Conservation (phyloP, 805 yeast species). For the Zygosaccharomyces bisporus region DNA sequence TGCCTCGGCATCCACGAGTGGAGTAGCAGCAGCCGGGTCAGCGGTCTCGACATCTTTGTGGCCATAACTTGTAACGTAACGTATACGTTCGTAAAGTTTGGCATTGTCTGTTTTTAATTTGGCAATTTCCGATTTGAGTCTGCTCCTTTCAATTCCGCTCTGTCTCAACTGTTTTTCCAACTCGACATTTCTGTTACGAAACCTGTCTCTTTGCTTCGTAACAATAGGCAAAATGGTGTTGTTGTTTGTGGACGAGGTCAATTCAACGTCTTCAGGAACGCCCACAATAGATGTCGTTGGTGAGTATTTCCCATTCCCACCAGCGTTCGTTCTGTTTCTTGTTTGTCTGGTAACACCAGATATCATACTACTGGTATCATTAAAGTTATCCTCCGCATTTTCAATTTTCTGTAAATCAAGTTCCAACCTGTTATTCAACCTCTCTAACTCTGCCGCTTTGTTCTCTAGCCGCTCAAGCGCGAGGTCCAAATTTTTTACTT, state of each 20-base stretch:
- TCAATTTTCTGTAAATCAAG: slow-evolving; percentile 63
- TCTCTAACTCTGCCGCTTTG: slow-evolving; percentile 43
- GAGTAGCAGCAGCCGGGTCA: slow-evolving; percentile 14
- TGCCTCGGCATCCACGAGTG: slow-evolving; percentile 50
- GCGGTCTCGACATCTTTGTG: slow-evolving; percentile 30
- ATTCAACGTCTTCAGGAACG: slow-evolving; percentile 37
- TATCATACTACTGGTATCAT: slow-evolving; percentile 59
- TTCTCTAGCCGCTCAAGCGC: slow-evolving; percentile 35
- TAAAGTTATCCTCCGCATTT: slow-evolving; percentile 38
- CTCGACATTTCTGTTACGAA: slow-evolving; percentile 76
- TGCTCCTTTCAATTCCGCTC: slow-evolving; percentile 49
- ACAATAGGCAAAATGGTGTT: slow-evolving; percentile 74
- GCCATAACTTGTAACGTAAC: slow-evolving; percentile 57
- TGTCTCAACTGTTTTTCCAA: slow-evolving; percentile 76
- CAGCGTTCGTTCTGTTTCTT: slow-evolving; percentile 22
- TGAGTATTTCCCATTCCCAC: slow-evolving; percentile 38
- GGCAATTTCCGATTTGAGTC: slow-evolving; percentile 61
- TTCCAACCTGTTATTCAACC: slow-evolving; percentile 62
- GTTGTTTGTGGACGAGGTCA: slow-evolving; percentile 16
- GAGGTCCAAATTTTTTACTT: slow-evolving; percentile 41
- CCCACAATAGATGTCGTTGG: slow-evolving; percentile 54
- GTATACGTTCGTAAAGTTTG: slow-evolving; percentile 72
- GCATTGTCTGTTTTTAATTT: slow-evolving; percentile 68
- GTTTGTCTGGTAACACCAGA: slow-evolving; percentile 51
- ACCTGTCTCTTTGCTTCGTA: slow-evolving; percentile 92